Conservation (phyloP, 805 yeast species). For the Saturnispora zaruensis region DNA sequence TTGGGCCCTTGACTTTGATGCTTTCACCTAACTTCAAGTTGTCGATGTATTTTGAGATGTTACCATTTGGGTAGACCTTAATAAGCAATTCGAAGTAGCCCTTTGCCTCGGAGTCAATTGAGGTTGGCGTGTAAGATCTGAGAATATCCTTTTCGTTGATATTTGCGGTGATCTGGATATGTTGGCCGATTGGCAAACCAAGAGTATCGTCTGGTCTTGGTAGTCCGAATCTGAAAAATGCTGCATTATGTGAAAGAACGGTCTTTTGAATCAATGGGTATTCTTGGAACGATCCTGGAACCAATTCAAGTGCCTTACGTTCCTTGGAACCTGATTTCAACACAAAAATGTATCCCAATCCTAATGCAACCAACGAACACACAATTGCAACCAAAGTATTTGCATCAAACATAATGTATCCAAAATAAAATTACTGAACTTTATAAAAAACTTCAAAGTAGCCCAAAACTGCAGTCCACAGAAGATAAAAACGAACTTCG, state of each 20-base stretch:
- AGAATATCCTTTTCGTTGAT: constrained; percentile 74
- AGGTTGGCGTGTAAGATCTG: constrained; percentile 86
- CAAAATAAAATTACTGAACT: no score
- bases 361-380: constrained; percentile 16
- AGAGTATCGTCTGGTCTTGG: constrained; percentile 66
- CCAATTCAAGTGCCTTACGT: constrained; percentile 48
- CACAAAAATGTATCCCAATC: constrained; percentile 15
- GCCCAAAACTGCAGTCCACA: background rate
- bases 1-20: constrained; percentile 80
- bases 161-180: constrained; percentile 67
- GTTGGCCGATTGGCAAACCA: constrained; percentile 93
- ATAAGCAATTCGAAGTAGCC: constrained; percentile 83
- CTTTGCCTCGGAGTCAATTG: constrained; percentile 59
- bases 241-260: constrained; percentile 69
- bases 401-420: constrained; percentile 1
- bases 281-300: constrained; percentile 51
- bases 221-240: constrained; percentile 74
- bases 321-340: constrained; percentile 14
- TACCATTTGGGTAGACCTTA: constrained; percentile 80
- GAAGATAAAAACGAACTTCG: background rate
- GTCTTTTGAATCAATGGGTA: constrained; percentile 77
- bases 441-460: no score
- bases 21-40: constrained; percentile 69
- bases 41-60: constrained; percentile 67
- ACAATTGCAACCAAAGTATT: constrained; percentile 3